Evolutionary conservation across 164 flowering plant species (phyloP).

Genomic region (Piper longum): DNA sequence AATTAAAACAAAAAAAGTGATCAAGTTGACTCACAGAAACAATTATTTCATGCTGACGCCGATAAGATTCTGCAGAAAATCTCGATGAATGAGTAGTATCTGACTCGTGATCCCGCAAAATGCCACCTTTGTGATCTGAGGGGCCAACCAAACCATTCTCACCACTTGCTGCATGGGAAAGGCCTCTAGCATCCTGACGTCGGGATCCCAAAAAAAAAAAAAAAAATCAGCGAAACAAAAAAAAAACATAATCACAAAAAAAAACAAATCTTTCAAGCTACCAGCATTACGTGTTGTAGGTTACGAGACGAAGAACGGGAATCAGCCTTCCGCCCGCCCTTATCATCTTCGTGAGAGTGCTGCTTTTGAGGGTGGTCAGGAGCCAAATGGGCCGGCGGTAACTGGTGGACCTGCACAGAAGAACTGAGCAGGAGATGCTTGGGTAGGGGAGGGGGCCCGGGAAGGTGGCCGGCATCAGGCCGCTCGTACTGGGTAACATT

Average conservation of each 20-base stretch:
- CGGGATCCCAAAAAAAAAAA: not conserved
- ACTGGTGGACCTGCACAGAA: constrained; percentile 36
- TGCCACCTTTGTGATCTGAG: not conserved
- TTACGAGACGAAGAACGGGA: constrained; percentile 13
- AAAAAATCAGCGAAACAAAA: not conserved
- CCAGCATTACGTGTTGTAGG: constrained; percentile 25
- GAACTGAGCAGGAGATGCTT: constrained; percentile 33
- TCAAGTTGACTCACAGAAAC: constrained; percentile 31
- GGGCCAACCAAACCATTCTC: constrained; percentile 18
- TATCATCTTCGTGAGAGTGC: constrained; percentile 13
- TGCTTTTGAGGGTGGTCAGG: constrained; percentile 21
- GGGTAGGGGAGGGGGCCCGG: constrained; percentile 10
- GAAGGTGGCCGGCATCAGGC: constrained; percentile 27
- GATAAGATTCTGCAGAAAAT: constrained; percentile 39
- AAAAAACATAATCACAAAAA: not conserved
- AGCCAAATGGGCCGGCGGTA: constrained; percentile 7
- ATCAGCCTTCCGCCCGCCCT: constrained; percentile 23
- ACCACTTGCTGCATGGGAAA: constrained; percentile 13
- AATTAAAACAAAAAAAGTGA: not conserved
- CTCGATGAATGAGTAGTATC: constrained; percentile 4
- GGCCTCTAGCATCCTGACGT: constrained; percentile 20
- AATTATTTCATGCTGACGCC: constrained; percentile 70
- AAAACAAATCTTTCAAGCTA: not conserved
- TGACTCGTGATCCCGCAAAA: constrained; percentile 1
- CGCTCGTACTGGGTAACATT: constrained; percentile 91